phyloP scores from a whole-genome alignment of 805 yeast species.

The Candida xiaguanensis region DNA sequence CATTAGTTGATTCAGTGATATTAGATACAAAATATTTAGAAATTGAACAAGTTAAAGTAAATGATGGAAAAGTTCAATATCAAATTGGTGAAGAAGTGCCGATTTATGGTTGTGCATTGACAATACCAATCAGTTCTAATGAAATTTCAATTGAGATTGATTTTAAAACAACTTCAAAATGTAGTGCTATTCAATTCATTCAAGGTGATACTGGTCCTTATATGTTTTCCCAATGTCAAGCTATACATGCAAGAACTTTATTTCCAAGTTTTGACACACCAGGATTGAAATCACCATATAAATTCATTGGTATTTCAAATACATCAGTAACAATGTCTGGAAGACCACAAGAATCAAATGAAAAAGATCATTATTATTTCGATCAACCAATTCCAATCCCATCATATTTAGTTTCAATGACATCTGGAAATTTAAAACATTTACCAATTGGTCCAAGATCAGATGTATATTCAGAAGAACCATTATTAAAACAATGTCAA shows the following conservation, averaged over 20 bases:
- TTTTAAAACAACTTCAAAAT: conserved; percentile 25
- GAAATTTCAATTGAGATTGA: conserved; percentile 15
- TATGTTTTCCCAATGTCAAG: conserved; percentile 34
- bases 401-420: conserved; percentile 30
- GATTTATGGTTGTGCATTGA: conserved; percentile 25
- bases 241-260: conserved; percentile 33
- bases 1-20: conserved; percentile 10
- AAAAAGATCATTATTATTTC: conserved; percentile 18
- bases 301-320: conserved; percentile 23
- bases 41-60: conserved; percentile 16
- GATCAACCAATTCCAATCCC: conserved; percentile 35
- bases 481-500: conserved; percentile 23
- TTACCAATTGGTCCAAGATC: conserved; percentile 35
- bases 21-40: conserved; percentile 27
- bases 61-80: conserved; percentile 14
- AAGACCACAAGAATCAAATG: conserved; percentile 16
- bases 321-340: conserved; percentile 28
- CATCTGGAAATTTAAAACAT: conserved; percentile 27
- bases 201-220: conserved; percentile 32
- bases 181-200: conserved; percentile 34
- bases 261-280: conserved; percentile 39
- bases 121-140: conserved; percentile 12
- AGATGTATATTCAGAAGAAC: conserved; percentile 25
- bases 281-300: conserved; percentile 26
- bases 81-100: conserved; percentile 12